Base-by-base conservation (phyloP, 1,284 basidiomycete species). In the Leccinum pachyderme region DNA sequence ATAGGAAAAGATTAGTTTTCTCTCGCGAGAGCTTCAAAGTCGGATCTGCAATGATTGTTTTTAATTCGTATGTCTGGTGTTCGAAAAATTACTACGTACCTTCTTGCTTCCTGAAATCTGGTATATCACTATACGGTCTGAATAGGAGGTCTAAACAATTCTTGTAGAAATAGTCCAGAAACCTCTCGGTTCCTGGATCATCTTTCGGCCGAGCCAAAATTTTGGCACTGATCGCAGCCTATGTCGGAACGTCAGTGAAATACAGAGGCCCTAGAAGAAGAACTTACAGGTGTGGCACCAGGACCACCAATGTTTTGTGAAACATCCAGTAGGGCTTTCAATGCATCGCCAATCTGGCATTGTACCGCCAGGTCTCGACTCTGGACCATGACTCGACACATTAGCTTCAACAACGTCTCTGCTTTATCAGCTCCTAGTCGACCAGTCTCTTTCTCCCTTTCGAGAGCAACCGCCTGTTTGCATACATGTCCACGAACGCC, bases 81-180 rank as follows among this genome's bases (percentile, higher is more conserved):
- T 53, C 12, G 27, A 44, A 22, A 47, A 49, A 41, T 33, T 28
- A 37, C 18, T 43, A 68, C 81, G 52, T 62, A 86, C 89, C 84
- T 62, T 79, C 78, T 53, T 79, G 72, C 54, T 80, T 80, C 67
- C 79, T 83, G 77, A 86, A 87, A 58, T 94, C 89, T 4, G 92
- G 86, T 22, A 98, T 75, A 53, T 91, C 84, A 44, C 70, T 73
- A 41, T 98, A 76, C 1, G 97, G 95, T 64, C 82, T 83, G 73
- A 95, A 90, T 47, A 99, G 77, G 15, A 79, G 78, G 18, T 81
- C 75, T 53, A 90, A 79, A 66, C 89, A 93, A 46, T 82, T 77
- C 71, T 86, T 87, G 77, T 98, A 99, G 72, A 98, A 95, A 73
- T 92, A 93, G 32, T 94, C 89, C 64, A 95, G 77, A 76, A 96